phyloP scores from a whole-genome alignment of 129 eudicot genomes.

The Oenanthe sinensis region DNA sequence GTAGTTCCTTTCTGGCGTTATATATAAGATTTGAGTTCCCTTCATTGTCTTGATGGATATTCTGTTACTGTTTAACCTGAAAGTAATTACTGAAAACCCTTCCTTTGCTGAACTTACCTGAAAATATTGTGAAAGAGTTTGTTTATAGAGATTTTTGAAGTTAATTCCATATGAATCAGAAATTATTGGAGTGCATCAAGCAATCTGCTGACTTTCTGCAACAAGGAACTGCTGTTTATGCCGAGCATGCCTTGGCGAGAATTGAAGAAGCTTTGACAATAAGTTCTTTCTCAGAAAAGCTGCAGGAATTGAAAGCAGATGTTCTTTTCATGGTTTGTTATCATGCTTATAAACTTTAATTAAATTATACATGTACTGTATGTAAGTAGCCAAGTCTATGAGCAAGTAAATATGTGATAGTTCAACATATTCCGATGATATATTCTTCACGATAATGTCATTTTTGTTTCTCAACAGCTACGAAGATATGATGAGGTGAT shows the following conservation, averaged over 20 bases:
- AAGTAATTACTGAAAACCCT: background rate
- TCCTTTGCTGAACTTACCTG: background rate
- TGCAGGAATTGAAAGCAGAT: constrained; percentile 72
- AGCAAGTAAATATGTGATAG: background rate
- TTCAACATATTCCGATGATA: background rate
- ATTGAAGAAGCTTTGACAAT: constrained; percentile 65
- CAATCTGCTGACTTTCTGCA: constrained; percentile 41
- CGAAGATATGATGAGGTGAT: constrained; percentile 74
- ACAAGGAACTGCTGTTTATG: constrained; percentile 36
- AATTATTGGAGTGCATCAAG: constrained; percentile 54
- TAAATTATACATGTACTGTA: background rate
- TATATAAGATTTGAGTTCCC: background rate
- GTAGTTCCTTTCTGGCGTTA: background rate
- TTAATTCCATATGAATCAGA: constrained; percentile 35
- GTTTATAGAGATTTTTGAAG: background rate
- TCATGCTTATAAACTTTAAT: background rate
- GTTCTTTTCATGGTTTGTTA: constrained; percentile 73
- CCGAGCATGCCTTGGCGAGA: constrained; percentile 41
- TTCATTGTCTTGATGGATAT: background rate
- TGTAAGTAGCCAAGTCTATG: background rate
- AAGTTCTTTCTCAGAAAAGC: constrained; percentile 61
- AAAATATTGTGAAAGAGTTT: background rate
- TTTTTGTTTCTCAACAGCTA: constrained; percentile 8
- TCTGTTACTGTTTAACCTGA: background rate
- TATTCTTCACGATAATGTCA: background rate